These are phyloP conservation scores for Cystobasidium tubakii DNA, from an alignment of 768 basidiomycete genomes.

Conservation along the genomic window DNA sequence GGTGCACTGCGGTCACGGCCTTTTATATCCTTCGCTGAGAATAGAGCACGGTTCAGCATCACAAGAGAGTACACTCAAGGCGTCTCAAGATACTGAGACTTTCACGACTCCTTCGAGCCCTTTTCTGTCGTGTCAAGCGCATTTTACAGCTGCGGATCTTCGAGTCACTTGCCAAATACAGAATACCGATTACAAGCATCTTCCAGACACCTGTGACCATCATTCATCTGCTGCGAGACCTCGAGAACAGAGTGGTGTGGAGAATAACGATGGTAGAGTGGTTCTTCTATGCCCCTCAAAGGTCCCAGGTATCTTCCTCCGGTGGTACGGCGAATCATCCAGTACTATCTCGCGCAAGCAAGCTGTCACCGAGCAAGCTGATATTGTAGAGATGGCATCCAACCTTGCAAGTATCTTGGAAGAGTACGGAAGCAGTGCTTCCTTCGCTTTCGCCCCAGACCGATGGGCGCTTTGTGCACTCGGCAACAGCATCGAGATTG, in stretches of 20 bases:
- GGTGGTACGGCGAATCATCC: conserved; percentile 22
- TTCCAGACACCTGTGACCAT: neutral
- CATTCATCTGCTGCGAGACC: neutral
- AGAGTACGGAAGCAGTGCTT: neutral
- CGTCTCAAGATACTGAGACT: neutral
- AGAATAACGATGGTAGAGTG: neutral
- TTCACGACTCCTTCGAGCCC: neutral
- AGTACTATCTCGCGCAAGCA: neutral
- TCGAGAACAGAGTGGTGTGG: neutral
- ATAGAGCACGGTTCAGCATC: neutral
- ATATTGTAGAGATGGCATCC: neutral
- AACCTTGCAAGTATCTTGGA: neutral
- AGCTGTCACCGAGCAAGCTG: neutral
- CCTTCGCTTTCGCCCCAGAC: neutral
- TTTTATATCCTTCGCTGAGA: neutral
- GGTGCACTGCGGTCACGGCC: conserved; percentile 10
- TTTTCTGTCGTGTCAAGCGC: neutral
- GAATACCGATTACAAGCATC: neutral
- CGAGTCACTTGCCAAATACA: neutral
- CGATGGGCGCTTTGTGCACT: neutral
- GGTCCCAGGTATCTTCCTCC: conserved; percentile 10
- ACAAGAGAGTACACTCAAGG: neutral
- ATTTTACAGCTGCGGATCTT: conserved; percentile 1
- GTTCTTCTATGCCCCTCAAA: conserved; percentile 9
- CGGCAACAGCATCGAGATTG: conserved; percentile 19